Base-by-base conservation (phyloP, 164 flowering plant species). In the Stephania japonica region DNA sequence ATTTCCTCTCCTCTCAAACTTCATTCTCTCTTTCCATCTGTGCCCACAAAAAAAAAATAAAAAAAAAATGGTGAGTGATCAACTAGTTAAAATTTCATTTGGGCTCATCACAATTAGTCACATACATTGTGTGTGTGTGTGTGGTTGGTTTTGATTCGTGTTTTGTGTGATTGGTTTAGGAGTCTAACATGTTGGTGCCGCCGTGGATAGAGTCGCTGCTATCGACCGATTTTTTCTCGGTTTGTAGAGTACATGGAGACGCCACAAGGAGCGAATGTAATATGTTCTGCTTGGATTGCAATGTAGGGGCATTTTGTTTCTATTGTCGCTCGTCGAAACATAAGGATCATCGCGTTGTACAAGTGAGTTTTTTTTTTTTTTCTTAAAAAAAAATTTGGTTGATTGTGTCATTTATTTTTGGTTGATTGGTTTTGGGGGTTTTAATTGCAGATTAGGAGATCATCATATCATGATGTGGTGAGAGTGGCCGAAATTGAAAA, bases 391-490 rank as follows among this genome's bases (percentile, higher is more conserved):
- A 56, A 32, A 43, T 19, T 59, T 68, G 13, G 43, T 4, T n/a
- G 50, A 32, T 44, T 13, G 13, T 47, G 13, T 11, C 3, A 14
- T 11, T 47, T 56, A 19, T 56, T 18, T 56, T 56, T 5, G 62
- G n/a, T 56, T 56, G 21, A 56, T 56, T 18, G 63, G 18, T 16
- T 5, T 56, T 23, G 64, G 8, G 38, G 10, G 12, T 47, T 47
- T 47, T 23, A 68, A 59, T n/a, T n/a, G 56, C 78, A 94, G 99
- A 94, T 94, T 82, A 80, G 99, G 83, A 72, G 99, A 78, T 94
- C 99, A 7, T 94, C 99, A 16, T 94, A 94, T 71, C 99, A 94
- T 69, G 99, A 92, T 80, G 99, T 94, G 47, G 99, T 94, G 86
- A 85, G 99, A 75, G 94, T 91, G 21, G 59, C 86, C 26, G 99